phyloP scores from a whole-genome alignment of 208 protist genomes.

The Trypanosoma rangeli region DNA sequence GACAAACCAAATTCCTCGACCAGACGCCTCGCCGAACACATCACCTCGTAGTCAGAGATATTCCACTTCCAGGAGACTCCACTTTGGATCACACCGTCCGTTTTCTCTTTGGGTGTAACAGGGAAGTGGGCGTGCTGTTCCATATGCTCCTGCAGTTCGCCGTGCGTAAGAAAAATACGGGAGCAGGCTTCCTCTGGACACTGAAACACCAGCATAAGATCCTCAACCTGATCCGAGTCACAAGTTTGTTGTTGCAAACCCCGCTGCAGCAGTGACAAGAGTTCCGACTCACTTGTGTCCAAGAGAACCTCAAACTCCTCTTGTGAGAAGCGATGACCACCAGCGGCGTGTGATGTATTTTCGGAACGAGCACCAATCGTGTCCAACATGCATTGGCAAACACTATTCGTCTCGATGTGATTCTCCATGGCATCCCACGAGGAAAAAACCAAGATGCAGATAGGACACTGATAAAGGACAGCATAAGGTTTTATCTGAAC shows the following conservation, averaged over 20 bases:
- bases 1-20: constrained; percentile 19
- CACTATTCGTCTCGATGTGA: constrained; percentile 40
- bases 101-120: background rate
- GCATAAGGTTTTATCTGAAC: constrained; percentile 29
- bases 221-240: constrained; percentile 21
- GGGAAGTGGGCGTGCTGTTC: constrained; percentile 33
- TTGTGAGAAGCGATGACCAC: background rate
- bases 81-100: background rate
- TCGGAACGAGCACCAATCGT: constrained; percentile 4
- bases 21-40: constrained; percentile 48
- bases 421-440: constrained; percentile 43
- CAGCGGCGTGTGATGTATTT: no score
- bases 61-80: background rate
- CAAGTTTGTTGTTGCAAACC: constrained; percentile 2
- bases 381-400: constrained; percentile 37
- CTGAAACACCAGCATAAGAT: constrained; percentile 27
- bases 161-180: constrained; percentile 58
- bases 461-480: constrained; percentile 69
- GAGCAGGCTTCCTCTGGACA: constrained; percentile 40
- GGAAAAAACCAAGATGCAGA: constrained; percentile 59
- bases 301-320: constrained; percentile 61
- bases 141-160: constrained; percentile 59
- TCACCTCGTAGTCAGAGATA: constrained; percentile 38
- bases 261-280: constrained; percentile 4
- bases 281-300: constrained; percentile 29